These are phyloP conservation scores for Metschnikowia aberdeeniae DNA, from an alignment of 805 yeast genomes.

Conservation along the genomic window DNA sequence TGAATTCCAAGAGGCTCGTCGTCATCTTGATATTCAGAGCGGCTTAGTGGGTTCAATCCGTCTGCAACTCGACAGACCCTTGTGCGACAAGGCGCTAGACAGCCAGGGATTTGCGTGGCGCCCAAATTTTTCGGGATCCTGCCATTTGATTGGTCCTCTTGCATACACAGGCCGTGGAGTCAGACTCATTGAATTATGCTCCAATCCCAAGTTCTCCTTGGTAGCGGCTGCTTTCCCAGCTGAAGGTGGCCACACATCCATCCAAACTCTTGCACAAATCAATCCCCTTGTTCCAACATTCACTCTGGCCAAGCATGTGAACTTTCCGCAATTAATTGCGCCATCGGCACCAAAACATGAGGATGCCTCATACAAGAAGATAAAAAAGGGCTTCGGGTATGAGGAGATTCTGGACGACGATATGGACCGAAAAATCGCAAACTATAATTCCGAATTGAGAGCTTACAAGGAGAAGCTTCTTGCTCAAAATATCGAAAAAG, in stretches of 20 bases:
- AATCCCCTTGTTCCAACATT: slow-evolving; percentile 9
- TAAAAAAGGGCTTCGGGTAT: slow-evolving; percentile 15
- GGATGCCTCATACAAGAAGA: slow-evolving; percentile 5
- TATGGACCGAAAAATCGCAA: slow-evolving; percentile 1
- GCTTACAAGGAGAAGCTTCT: slow-evolving; percentile 2
- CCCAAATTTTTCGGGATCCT: not conserved
- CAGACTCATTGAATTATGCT: slow-evolving; percentile 1
- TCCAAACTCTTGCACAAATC: slow-evolving; percentile 12
- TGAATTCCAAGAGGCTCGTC: slow-evolving; percentile 5
- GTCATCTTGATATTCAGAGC: slow-evolving; percentile 6
- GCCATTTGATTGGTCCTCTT: slow-evolving; percentile 9
- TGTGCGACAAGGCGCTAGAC: slow-evolving; percentile 3
- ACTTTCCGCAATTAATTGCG: slow-evolving; percentile 5
- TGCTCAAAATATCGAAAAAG: slow-evolving; percentile 3
- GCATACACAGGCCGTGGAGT: slow-evolving; percentile 6
- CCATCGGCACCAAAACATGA: slow-evolving; percentile 2
- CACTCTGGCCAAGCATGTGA: not conserved
- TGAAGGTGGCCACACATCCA: not conserved
- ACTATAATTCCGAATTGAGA: not conserved
- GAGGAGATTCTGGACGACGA: slow-evolving; percentile 7
- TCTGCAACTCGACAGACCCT: slow-evolving; percentile 5
- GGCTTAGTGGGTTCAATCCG: slow-evolving; percentile 5
- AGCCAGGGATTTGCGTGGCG: not conserved
- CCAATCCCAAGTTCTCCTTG: slow-evolving; percentile 3
- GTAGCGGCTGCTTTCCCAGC: slow-evolving; percentile 6